Base-by-base conservation (phyloP, 768 basidiomycete genomes). In the Heimioporus sp. region DNA sequence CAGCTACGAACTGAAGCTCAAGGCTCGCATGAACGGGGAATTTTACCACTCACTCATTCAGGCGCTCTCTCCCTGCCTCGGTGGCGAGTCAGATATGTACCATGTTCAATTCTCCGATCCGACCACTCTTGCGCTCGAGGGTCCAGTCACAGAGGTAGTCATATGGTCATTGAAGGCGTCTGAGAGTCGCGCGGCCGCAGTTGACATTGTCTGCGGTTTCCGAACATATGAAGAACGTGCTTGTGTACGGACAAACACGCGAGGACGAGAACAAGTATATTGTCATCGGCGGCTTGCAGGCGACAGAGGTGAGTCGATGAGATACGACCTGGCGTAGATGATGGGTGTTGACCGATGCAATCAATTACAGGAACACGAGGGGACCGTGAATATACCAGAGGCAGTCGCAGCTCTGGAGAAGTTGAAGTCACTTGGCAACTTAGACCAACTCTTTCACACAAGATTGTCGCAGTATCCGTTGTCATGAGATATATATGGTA, bases 71-170 rank as follows among this genome's bases (percentile, higher is more conserved):
- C 51, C 49, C 12, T 31, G 47, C 31, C 1, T 64, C 8, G 38
- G 36, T 10, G 35, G 41, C 9, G 15, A 21, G 8, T 2, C 20
- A 12, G 47, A 58, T 2, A 65, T 65, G 43, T 53, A 57, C 40
- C 59, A 66, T 35, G 57, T 68, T 37, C 24, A 47, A n/a, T 64
- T 68, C 39, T 54, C 56, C 2, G 52, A 15, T 2, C 35, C 40
- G 34, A 38, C 57, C 2, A 38, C 24, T 4, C 24, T 51, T 38
- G 61, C 58, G 6, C 32, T 68, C 34, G 41, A 57, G 9, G 43
- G 44, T 11, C 66, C 66, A 17, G 52, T 68, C 16, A 68, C 66
- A 1, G 52, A 58, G 24, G 49, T 67, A 13, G 2, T 39, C 24
- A 13, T 65, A 20, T 9, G 58, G 32, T 52, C 60, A 2, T 43